phyloP scores from a whole-genome alignment of 2,329 filamentous ascomycete species.

The Trichoderma sp. region DNA sequence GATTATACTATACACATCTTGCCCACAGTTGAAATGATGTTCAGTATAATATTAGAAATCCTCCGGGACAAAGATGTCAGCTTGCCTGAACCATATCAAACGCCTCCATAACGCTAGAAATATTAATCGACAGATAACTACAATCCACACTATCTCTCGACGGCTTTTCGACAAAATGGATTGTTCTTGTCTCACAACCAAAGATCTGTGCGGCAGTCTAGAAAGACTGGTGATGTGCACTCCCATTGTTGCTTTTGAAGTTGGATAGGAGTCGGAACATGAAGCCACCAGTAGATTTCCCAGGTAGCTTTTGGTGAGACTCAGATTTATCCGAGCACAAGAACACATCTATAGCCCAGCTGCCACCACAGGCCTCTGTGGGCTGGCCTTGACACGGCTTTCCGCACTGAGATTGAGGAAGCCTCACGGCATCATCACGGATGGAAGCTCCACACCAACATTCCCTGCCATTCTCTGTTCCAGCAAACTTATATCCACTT shows the following conservation, averaged over 20 bases:
- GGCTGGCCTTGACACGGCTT: conserved; percentile 25
- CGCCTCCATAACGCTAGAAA: neutral
- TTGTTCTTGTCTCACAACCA: neutral
- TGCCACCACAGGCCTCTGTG: conserved; percentile 25
- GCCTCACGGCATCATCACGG: conserved; percentile 25
- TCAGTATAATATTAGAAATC: neutral
- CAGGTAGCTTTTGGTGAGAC: neutral
- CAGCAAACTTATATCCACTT: conserved; percentile 44
- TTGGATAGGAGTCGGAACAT: conserved; percentile 7
- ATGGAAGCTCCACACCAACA: conserved; percentile 49
- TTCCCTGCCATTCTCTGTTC: conserved; percentile 49
- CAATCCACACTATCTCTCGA: neutral
- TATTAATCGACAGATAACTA: too few relatives aligned
- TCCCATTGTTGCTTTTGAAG: neutral
- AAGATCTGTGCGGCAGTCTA: neutral
- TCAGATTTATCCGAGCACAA: conserved; percentile 1
- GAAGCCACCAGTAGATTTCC: neutral
- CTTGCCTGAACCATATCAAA: neutral
- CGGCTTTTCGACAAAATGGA: neutral
- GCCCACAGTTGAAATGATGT: neutral
- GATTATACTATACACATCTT: neutral
- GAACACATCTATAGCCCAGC: conserved; percentile 30
- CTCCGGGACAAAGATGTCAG: neutral
- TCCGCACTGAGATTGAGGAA: conserved; percentile 29
- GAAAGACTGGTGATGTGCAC: neutral